Base-by-base conservation (phyloP, 2,329 filamentous ascomycete species). In the Trichoderma semiorbis region DNA sequence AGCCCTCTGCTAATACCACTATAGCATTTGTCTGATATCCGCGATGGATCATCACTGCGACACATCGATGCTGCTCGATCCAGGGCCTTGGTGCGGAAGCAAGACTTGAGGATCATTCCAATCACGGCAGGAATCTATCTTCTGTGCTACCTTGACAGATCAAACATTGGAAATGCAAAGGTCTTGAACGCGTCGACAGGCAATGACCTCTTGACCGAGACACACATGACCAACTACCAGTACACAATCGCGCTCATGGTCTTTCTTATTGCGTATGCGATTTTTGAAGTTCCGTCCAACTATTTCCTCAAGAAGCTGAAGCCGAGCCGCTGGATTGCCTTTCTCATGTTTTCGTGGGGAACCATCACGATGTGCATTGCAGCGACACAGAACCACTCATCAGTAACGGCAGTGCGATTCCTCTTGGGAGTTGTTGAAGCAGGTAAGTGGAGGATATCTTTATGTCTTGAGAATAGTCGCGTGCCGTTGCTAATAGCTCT, bases 161-260 rank as follows among this genome's bases (percentile, higher is more conserved):
- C 58, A 61, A 61, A 61, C 32, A 61, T 61, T 26, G 58, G 58
- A 61, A 61, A 61, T 61, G 58, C 58, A 61, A 61, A 61, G 58
- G 58, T 61, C 7, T 61, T 61, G 32, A 61, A 61, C 2, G 10
- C 32, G 10, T 34, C 58, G 1, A 61, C 58, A 26, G 58, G 58
- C 58, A 61, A 61, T 36, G 58, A 61, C 6, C 58, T 61, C n/a
- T 24, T 61, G 58, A 61, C 58, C 5, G 58, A 61, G 21, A 61
- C 58, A 1, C 58, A 61, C 21, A 61, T 61, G 58, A 36, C 11
- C 32, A 61, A 5, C 32, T 61, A 61, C 26, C 30, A 61, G 58
- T 61, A 61, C 58, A 61, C 58, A 12, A 61, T 61, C 8, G 58
- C 58, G 21, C 58, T 61, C 58, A 61, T 61, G 58, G 58, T 61